Evolutionary conservation across 441 rosid genomes (phyloP), one percentile per base, ranked within the genome.

Genomic region (Pelargonium cotyledonis): DNA sequence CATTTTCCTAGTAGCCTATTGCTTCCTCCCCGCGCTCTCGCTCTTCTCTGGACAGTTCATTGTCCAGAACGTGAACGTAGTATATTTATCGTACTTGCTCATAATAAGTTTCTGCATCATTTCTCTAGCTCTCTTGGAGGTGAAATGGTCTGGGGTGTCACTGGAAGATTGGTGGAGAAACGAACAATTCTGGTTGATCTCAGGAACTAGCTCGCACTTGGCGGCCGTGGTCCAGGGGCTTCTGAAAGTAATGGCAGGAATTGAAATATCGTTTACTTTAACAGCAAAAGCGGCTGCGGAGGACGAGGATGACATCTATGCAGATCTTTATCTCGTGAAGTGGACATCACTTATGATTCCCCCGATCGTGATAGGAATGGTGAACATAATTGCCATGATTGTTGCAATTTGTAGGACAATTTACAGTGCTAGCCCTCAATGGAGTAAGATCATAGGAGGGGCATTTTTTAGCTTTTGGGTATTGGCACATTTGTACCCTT

Each of bases 381-480:
- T 84, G 49, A 89, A 89, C 74, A 2, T 66, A 68, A 84, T 80
- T 61, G 90, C 85, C 1, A 85, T 89, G 4, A 84, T 87, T 1
- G 85, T 86, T 6, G 95, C 84, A 5, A 63, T 78, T 35, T 72
- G 84, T 14, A 80, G 91, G 76, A 86, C 89, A 5, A 29, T 89
- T 66, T 89, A 86, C 75, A 86, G 86, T 70, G 65, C 81, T 0
- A 79, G 70, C 63, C 91, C 95, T 3, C 80, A 86, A 57, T 89
- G 91, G 91, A 89, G 89, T 80, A 84, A 73, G 73, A 81, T 89
- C 29, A n/a, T 85, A 4, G 95, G 95, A 51, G 95, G 95, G 8
- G 88, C 83, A 67, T 86, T 86, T 77, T 89, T 89, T 82, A 85
- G 91, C 80, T 80, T 89, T 70, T 89, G 95, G 91, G 91, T 86